Evolutionary conservation across 78 protist species (phyloP).

Genomic region (Emiliania huxleyi): DNA sequence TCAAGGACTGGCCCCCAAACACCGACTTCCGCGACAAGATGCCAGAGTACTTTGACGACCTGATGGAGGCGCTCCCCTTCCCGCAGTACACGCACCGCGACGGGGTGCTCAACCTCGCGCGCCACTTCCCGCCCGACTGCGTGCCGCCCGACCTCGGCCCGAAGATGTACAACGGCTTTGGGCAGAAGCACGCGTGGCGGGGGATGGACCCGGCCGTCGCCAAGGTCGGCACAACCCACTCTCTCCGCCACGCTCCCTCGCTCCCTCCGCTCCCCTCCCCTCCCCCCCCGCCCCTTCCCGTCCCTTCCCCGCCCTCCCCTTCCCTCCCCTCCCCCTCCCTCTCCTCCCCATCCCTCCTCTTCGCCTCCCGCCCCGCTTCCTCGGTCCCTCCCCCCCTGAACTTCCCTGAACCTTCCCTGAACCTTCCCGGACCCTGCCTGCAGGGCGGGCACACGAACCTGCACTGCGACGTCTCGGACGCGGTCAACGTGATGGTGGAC

Average conservation of each 20-base stretch:
- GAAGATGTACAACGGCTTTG: not conserved
- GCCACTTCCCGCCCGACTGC: not conserved
- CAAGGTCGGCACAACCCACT: too few relatives aligned
- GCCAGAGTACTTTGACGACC: not conserved
- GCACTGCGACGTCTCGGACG: slow-evolving; percentile 21
- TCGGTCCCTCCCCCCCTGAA: too few relatives aligned
- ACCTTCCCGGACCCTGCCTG: too few relatives aligned
- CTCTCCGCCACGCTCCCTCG: too few relatives aligned
- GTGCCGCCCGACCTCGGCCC: slow-evolving; percentile 28
- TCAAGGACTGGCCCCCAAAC: not conserved
- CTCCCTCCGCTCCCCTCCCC: too few relatives aligned
- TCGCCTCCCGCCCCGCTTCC: too few relatives aligned
- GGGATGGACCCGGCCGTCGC: not conserved
- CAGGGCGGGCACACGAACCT: slow-evolving; percentile 18
- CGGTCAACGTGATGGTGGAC: not conserved
- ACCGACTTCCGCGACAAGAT: not conserved
- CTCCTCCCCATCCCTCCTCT: too few relatives aligned
- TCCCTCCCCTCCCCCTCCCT: too few relatives aligned
- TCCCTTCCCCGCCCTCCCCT: too few relatives aligned
- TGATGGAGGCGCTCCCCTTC: not conserved
- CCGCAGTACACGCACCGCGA: not conserved
- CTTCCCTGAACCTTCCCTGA: too few relatives aligned
- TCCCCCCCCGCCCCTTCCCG: too few relatives aligned
- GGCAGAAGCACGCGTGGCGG: not conserved
- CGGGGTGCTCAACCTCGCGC: not conserved